Evolutionary conservation across 495 filamentous ascomycete genomes (phyloP).

Genomic region (Chaetomidium leptoderma): DNA sequence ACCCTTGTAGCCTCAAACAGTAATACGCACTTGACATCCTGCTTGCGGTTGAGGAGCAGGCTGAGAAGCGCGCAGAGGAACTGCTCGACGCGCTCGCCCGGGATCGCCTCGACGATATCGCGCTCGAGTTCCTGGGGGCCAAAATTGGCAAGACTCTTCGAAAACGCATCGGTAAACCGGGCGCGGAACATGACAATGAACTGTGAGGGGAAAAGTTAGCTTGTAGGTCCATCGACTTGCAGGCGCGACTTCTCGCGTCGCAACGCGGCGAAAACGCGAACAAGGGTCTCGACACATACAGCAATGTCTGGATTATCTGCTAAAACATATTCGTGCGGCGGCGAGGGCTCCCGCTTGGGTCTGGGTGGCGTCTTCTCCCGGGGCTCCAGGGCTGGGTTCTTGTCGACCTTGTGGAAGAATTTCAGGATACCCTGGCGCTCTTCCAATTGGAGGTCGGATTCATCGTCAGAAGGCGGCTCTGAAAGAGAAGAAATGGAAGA

Average conservation of each 20-base stretch:
- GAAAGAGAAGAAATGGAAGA: conserved; percentile 53
- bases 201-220: conserved; percentile 45
- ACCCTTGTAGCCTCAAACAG: background rate
- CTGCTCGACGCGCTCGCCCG: conserved; percentile 78
- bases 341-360: conserved; percentile 73
- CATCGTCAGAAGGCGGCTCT: conserved; percentile 50
- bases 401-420: conserved; percentile 53
- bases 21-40: conserved; percentile 85
- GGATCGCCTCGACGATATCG: conserved; percentile 70
- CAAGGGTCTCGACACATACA: conserved; percentile 53
- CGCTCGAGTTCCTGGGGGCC: conserved; percentile 93
- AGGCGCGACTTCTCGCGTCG: conserved; percentile 42
- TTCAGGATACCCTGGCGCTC: conserved; percentile 51
- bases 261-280: conserved; percentile 28
- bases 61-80: conserved; percentile 85
- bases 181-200: conserved; percentile 97
- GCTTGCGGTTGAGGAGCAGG: conserved; percentile 90
- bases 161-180: conserved; percentile 84
- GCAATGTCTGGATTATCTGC: conserved; percentile 86
- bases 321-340: conserved; percentile 81
- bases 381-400: conserved; percentile 35
- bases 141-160: conserved; percentile 77
- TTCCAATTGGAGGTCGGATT: conserved; percentile 46
- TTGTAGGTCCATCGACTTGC: conserved; percentile 33
- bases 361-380: conserved; percentile 58